Evolutionary conservation across 148 eudicot species (phyloP).

Genomic region (Selenicereus undatus): DNA sequence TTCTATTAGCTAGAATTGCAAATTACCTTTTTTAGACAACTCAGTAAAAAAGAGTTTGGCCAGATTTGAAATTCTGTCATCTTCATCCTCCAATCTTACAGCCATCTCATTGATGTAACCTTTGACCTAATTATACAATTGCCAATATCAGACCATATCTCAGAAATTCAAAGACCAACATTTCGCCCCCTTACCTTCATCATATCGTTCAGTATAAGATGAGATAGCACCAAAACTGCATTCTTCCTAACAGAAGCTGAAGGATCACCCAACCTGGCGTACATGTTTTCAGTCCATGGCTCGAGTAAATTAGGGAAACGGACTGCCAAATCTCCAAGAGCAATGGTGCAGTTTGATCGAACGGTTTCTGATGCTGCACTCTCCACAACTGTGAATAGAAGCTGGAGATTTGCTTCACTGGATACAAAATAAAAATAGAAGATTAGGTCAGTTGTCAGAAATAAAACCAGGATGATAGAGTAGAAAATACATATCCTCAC

Average conservation of each 20-base stretch:
- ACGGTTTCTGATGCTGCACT: conserved; percentile 85
- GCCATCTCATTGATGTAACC: conserved; percentile 95
- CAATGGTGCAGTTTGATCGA: conserved; percentile 92
- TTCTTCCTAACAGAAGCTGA: conserved; percentile 85
- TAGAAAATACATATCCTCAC: conserved; percentile 31
- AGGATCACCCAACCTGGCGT: conserved; percentile 78
- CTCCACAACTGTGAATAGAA: conserved; percentile 94
- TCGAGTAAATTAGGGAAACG: conserved; percentile 94
- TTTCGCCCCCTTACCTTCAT: conserved; percentile 67
- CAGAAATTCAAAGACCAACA: conserved; percentile 5
- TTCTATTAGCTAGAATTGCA: conserved; percentile 1
- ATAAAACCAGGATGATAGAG: not conserved
- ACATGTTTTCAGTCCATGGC: conserved; percentile 98
- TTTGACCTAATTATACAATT: conserved; percentile 56
- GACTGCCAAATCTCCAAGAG: conserved; percentile 94
- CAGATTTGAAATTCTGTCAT: conserved; percentile 86
- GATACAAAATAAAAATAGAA: conserved; percentile 14
- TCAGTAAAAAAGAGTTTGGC: conserved; percentile 88
- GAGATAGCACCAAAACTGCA: conserved; percentile 97
- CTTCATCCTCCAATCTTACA: conserved; percentile 83
- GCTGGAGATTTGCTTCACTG: conserved; percentile 94
- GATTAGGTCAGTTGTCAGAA: not conserved
- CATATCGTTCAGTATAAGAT: conserved; percentile 96
- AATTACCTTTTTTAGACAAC: conserved; percentile 78
- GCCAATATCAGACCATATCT: conserved; percentile 3